A percentile compares a stretch with the other conserved stretches of the same genome.
These are phyloP conservation scores for Cladobotryum protrusum DNA, from an alignment of 2,329 filamentous ascomycete genomes.

Conservation along the genomic window DNA sequence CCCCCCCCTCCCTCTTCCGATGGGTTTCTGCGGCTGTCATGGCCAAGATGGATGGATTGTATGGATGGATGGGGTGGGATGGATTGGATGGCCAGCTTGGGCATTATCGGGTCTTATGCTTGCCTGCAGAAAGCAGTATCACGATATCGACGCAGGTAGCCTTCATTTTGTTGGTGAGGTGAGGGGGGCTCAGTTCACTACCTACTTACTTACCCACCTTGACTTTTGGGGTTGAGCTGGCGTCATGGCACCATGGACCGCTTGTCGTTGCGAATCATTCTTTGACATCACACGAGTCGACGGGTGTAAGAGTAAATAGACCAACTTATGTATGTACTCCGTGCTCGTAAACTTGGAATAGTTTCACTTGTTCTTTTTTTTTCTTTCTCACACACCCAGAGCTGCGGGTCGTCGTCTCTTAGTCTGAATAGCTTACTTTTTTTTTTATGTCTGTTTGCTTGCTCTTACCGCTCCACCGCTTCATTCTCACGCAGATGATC, in stretches of 20 bases:
- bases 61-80: neutral
- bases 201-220: too few relatives aligned
- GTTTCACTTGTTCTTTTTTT: too few relatives aligned
- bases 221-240: neutral
- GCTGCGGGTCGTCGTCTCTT: neutral
- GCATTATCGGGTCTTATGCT: conserved; percentile 4
- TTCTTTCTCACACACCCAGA: neutral
- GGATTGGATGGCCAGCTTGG: conserved; percentile 5
- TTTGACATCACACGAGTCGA: neutral
- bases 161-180: neutral
- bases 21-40: conserved; percentile 4
- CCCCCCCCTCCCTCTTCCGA: neutral
- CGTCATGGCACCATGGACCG: neutral
- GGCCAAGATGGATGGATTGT: neutral
- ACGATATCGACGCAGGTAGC: neutral
- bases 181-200: too few relatives aligned
- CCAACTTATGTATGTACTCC: too few relatives aligned
- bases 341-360: too few relatives aligned
- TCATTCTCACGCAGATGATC: neutral
- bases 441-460: neutral
- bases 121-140: conserved; percentile 6
- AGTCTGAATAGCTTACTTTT: neutral
- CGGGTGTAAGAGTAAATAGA: neutral
- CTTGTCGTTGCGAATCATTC: neutral
- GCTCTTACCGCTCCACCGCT: neutral